phyloP scores from a whole-genome alignment of 139 green algal genomes.

The Eudorina sp. region DNA sequence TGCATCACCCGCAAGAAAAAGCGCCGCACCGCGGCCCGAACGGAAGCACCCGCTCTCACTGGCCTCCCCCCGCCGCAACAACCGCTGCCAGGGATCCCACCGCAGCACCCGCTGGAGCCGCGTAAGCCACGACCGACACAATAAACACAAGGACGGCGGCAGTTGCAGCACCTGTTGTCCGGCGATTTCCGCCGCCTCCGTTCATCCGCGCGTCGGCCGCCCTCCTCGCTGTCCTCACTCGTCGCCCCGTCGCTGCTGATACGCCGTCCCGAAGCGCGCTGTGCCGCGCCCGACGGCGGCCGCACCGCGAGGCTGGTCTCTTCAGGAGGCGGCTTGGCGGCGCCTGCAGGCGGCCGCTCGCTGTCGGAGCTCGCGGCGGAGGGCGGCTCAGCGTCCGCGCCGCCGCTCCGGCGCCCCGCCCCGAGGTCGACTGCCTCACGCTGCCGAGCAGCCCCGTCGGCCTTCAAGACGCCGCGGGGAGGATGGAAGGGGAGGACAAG shows the following conservation, averaged over 20 bases:
- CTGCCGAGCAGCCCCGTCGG: background rate
- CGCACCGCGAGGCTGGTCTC: background rate
- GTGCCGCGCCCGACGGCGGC: background rate
- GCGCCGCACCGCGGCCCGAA: too few relatives aligned
- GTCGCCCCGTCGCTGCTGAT: background rate
- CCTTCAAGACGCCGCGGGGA: too few relatives aligned
- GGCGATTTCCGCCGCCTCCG: background rate
- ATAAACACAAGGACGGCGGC: too few relatives aligned
- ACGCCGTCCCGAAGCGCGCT: background rate
- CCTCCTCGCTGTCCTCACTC: background rate
- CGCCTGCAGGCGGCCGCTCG: background rate
- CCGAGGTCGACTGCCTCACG: background rate
- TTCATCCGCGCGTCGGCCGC: background rate
- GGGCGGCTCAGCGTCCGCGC: background rate
- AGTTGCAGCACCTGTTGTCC: background rate
- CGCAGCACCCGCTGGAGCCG: too few relatives aligned
- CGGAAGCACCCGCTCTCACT: too few relatives aligned
- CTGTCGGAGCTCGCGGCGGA: slow-evolving; percentile 26
- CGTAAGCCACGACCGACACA: too few relatives aligned
- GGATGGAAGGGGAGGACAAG: too few relatives aligned
- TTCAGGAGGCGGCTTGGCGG: background rate
- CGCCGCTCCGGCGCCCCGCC: background rate
- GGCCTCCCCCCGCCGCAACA: too few relatives aligned
- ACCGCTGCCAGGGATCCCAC: too few relatives aligned
- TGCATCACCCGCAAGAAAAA: too few relatives aligned